Evolutionary conservation across 176 grass and related monocot genomes (phyloP), one percentile per base, ranked within the genome.

Genomic region (Rhipidocladum racemiflorum): DNA sequence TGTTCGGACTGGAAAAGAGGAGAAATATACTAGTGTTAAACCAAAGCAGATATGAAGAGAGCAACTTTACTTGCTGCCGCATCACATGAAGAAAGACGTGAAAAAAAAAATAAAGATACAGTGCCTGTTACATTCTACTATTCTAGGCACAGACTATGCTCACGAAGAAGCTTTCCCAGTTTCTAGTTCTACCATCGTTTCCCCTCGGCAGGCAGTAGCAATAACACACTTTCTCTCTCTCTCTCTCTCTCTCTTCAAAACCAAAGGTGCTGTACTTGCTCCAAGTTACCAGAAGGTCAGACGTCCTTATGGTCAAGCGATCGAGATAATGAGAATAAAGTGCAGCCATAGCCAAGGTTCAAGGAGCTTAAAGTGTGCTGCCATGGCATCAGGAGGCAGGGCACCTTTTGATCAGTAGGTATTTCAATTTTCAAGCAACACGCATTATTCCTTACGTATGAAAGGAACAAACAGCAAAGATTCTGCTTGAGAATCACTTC

Each of bases 401-500:
- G 27, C 32, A 43, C 65, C 43, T 82, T 75, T 24, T 39, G 35
- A 56, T 45, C 43, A 43, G 42, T 48, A 36, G 23, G 8, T 57
- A 42, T 56, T 72, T 18, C 38, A 8, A 23, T 81, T 54, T 44
- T 44, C 59, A 79, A 79, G 73, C 66, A 68, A 75, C 81, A 20
- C 17, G 74, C n/a, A 38, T 20, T 61, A 43, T 88, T 78, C 81
- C 68, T 88, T 79, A 40, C 68, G 67, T 80, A 68, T 57, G 35
- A 23, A 44, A 67, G 10, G 68, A 71, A 45, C 75, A 59, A 59
- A 16, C 36, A 28, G 28, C 42, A 39, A 6, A 49, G 57, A 83
- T 78, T 73, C 67, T 46, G 65, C 21, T 27, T 13, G 24, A 11
- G 74, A 73, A 79, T 73, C 80, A 23, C 66, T 72, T 59, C 68